Percentiles rank a stretch among this genome's conserved stretches.
Conservation (phyloP, 495 filamentous ascomycete genomes). For the Penicillium parvum region DNA sequence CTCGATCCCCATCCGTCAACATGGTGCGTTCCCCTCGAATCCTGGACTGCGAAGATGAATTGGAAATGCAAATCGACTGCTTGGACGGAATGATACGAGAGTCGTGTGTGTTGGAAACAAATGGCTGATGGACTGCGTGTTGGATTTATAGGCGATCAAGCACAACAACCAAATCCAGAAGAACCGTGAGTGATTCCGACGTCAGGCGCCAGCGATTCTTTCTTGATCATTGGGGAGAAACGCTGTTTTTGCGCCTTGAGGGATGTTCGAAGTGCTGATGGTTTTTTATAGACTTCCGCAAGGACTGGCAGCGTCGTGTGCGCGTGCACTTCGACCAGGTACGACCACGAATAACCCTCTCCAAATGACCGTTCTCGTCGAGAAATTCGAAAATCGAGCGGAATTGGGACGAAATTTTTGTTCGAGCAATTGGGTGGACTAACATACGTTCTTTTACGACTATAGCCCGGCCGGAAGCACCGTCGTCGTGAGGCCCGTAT, state of each 20-base stretch:
- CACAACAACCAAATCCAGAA: constrained; percentile 98
- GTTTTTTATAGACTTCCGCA: constrained; percentile 82
- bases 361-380: constrained; percentile 15
- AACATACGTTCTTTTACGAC: constrained; percentile 21
- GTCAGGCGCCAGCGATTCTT: not conserved
- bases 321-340: constrained; percentile 99
- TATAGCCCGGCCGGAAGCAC: constrained; percentile 90
- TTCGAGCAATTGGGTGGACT: constrained; percentile 23
- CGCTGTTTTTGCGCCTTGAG: constrained; percentile 15
- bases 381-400: constrained; percentile 17
- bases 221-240: too few relatives aligned
- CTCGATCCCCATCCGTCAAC: constrained; percentile 62
- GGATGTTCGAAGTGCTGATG: constrained; percentile 25
- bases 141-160: constrained; percentile 78
- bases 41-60: constrained; percentile 9
- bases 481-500: constrained; percentile 83
- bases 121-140: constrained; percentile 31
- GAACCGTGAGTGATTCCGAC: constrained; percentile 69
- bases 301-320: constrained; percentile 99
- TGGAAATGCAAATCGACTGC: constrained; percentile 5
- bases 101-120: constrained; percentile 10
- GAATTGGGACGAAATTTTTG: constrained; percentile 13
- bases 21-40: constrained; percentile 51
- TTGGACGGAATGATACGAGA: constrained; percentile 3
- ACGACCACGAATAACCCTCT: constrained; percentile 33